These are phyloP conservation scores for Phytophthora pistaciae DNA, from an alignment of 352 stramenopile species.

Conservation along the genomic window DNA sequence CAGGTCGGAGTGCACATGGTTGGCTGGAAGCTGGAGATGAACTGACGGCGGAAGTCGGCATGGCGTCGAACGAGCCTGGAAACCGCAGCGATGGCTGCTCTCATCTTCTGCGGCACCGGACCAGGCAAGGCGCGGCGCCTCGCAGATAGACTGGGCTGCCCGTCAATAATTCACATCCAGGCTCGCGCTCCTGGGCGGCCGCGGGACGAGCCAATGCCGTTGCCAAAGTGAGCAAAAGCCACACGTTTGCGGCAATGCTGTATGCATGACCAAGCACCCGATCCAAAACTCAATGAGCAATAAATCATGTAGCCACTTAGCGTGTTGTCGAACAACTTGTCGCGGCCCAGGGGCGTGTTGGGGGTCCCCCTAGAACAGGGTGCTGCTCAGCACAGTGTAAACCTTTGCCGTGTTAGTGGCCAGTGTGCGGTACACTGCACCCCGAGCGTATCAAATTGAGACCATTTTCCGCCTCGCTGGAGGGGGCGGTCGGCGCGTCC, in stretches of 20 bases:
- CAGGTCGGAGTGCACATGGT: conserved; percentile 16
- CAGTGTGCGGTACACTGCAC: not conserved
- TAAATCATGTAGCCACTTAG: conserved; percentile 4
- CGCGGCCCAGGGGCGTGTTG: not conserved
- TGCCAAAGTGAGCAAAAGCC: not conserved
- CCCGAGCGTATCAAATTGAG: not conserved
- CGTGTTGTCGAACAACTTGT: conserved; percentile 1
- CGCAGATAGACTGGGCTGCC: conserved; percentile 20
- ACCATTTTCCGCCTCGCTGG: not conserved
- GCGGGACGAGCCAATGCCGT: conserved; percentile 36
- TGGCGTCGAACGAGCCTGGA: conserved; percentile 38
- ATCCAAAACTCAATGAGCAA: not conserved
- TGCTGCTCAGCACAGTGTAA: not conserved
- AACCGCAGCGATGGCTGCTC: conserved; percentile 45
- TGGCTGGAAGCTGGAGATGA: conserved; percentile 31
- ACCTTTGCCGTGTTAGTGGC: not conserved
- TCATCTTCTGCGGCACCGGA: conserved; percentile 48
- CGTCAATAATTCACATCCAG: conserved; percentile 53
- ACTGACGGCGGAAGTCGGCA: conserved; percentile 26
- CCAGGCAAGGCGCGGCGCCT: conserved; percentile 18
- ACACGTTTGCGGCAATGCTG: conserved; percentile 3
- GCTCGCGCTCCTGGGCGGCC: conserved; percentile 30
- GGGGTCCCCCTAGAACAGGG: not conserved
- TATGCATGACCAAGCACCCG: conserved; percentile 5
- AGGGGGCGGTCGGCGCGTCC: conserved; percentile 20